Base-by-base conservation (phyloP, 768 basidiomycete species). In the Lentinula detonsa region DNA sequence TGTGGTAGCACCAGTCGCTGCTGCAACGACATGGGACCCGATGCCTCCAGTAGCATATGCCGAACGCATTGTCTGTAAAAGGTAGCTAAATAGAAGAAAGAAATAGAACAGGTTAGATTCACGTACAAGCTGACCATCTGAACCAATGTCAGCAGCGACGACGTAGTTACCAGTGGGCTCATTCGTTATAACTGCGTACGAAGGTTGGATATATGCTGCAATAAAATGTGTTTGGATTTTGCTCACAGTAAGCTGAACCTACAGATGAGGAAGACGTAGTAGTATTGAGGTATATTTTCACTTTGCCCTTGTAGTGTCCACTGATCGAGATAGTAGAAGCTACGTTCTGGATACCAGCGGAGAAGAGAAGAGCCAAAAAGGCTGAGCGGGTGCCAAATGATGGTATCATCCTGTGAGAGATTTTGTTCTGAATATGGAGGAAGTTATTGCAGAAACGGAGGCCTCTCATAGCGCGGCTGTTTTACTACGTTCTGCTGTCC, bases 101-200 rank as follows among this genome's bases (percentile, higher is more conserved):
- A 18, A 18, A 5, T 18, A 9, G 42, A 43, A 43, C 13, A 43
- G 5, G 42, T n/a, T 4, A 28, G 31, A 21, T 5, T 18, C 52
- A 18, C 71, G 31, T 42, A 72, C 72, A 49, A 72, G 39, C n/a
- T 54, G 70, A 11, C 75, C 75, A 60, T 74, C 71, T 3, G 61
- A 28, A 35, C 64, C 65, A 52, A 75, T 69, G 37, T 65, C 68
- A 18, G 69, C 68, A 7, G 72, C 61, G 37, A 75, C 65, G 37
- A 75, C 62, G 48, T 67, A 69, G 65, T 76, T 75, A 28, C 69
- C 73, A 34, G 62, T 51, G n/a, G 70, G 67, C 51, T 74, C 72
- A 65, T 76, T 76, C n/a, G 75, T 74, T 21, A 75, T 72, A 64
- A 76, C 59, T 60, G 45, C 5, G 15, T 18, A 72, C 72, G 60